A percentile compares a stretch with the other conserved stretches of the same genome.
These are phyloP conservation scores for Theileria sp. DNA, from an alignment of 169 alveolate species.

Conservation along the genomic window DNA sequence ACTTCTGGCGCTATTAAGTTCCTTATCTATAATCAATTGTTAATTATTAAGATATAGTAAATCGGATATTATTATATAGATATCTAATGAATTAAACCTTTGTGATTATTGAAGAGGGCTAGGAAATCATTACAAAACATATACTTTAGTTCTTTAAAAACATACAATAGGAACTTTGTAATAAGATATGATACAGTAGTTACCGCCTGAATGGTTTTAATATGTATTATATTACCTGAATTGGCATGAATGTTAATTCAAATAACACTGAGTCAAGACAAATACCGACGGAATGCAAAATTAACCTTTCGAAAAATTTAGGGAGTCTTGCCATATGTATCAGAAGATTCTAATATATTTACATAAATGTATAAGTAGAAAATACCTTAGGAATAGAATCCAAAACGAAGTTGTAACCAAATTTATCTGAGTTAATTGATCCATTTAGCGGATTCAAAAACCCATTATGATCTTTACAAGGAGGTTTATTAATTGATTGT, in stretches of 20 bases:
- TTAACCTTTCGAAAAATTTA: constrained; percentile 60
- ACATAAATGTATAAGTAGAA: background rate
- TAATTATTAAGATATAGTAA: background rate
- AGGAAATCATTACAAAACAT: background rate
- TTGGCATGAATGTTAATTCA: constrained; percentile 75
- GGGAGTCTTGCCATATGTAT: constrained; percentile 71
- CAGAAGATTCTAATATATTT: constrained; percentile 39
- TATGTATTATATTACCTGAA: constrained; percentile 41
- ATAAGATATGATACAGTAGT: constrained; percentile 17
- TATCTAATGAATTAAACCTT: background rate
- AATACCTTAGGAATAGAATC: constrained; percentile 52
- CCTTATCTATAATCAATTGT: background rate
- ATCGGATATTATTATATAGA: background rate
- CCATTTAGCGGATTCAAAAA: background rate
- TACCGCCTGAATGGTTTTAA: constrained; percentile 18
- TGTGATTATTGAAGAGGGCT: background rate
- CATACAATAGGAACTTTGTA: background rate
- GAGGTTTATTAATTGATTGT: background rate
- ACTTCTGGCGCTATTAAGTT: background rate
- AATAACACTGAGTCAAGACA: constrained; percentile 72
- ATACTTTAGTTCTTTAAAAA: background rate
- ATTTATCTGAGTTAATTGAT: background rate
- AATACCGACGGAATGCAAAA: constrained; percentile 62
- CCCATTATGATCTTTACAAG: background rate
- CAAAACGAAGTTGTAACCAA: background rate